Evolutionary conservation across 345 rosid species (phyloP).

Genomic region (Eucalyptus albens): DNA sequence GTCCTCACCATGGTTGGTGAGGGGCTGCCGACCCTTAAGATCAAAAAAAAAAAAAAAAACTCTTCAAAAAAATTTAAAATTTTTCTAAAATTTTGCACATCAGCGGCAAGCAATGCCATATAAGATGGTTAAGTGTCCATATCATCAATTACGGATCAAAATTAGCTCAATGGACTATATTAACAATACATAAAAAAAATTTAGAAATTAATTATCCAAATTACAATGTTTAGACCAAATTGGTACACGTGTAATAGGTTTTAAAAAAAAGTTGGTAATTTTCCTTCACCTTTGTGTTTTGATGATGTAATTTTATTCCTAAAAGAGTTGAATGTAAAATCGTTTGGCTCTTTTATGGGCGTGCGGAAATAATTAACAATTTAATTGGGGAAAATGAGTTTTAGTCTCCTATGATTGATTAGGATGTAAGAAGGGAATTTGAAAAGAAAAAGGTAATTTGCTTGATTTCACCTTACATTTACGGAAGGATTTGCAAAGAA

Average conservation of each 20-base stretch:
- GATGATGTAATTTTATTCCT: background rate
- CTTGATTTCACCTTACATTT: background rate
- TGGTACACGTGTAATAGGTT: accelerated
- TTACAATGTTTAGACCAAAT: background rate
- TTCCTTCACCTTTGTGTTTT: background rate
- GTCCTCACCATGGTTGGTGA: accelerated
- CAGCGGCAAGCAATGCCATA: accelerated
- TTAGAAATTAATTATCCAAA: background rate
- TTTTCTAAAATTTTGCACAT: accelerated
- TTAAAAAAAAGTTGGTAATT: background rate
- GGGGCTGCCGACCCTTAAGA: background rate
- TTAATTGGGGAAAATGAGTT: background rate
- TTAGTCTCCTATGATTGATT: background rate
- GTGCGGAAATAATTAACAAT: background rate
- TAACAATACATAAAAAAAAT: accelerated
- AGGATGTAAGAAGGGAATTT: background rate
- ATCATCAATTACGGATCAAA: too few species aligned
- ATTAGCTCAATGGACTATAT: background rate
- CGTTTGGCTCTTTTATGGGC: background rate
- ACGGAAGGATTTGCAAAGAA: background rate
- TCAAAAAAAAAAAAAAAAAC: accelerated
- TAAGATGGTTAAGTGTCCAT: background rate
- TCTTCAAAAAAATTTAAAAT: background rate
- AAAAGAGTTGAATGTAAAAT: background rate
- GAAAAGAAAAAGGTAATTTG: background rate